Evolutionary conservation across 2,329 filamentous ascomycete species (phyloP), one percentile per base, ranked within the genome.

Genomic region (Exophiala viscosa): DNA sequence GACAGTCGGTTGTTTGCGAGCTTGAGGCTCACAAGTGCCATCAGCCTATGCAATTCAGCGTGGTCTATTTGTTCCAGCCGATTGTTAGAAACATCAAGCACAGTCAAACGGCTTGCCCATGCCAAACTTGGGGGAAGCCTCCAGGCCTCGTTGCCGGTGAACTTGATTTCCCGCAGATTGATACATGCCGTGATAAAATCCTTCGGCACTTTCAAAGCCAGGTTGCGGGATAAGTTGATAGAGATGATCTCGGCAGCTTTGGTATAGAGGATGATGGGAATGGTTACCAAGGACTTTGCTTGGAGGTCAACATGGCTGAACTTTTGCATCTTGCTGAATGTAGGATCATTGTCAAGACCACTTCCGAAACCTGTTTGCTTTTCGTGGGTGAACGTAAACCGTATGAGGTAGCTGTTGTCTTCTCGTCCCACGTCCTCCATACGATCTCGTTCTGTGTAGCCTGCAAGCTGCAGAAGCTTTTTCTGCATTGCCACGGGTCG

Each of bases 181-280:
- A 86, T 84, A 72, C 93, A 99, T 23, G 89, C 88, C 67, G 95
- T 90, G 50, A 99, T 91, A 67, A 99, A 99, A 69, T 99, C 93
- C 65, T 90, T 90, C 0, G 93, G 93, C 11, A 99, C 85, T 63
- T 96, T 90, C 23, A 99, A 78, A 0, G 90, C 93, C 40, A 97
- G 74, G 63, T 99, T 99, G 34, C 89, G 83, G 1, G 93, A 97
- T 8, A 99, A 76, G 65, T 99, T 97, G 35, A 99, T 80, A 0
- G 90, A 95, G 50, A 95, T 92, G 62, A 99, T 97, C 66, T 99
- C 93, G 9, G 83, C 79, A 0, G 92, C 88, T 68, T 90, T 95
- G 55, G 89, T 88, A 70, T 97, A 97, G 9, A 99, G 81, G 0
- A 86, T 87, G 61, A 99, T 96, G 3, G 93, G 93, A 48, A 99